These are phyloP conservation scores for Trifolium pratense DNA, from an alignment of 306 rosid genomes.

Conservation along the genomic window DNA sequence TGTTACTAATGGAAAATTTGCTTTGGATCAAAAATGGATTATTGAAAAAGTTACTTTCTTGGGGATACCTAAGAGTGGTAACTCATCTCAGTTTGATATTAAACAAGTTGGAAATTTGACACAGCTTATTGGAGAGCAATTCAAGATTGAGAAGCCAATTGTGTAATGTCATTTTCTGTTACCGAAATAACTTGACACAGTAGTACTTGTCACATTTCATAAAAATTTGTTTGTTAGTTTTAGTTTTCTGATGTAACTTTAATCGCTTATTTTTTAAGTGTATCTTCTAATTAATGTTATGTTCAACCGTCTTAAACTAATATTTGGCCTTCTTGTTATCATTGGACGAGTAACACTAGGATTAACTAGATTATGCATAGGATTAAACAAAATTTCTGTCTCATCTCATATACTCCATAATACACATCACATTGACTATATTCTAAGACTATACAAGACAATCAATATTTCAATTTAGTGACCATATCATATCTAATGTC, in stretches of 20 bases:
- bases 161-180: no score
- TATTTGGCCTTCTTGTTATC: no score
- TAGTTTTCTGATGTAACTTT: no score
- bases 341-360: conserved; percentile 31
- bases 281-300: no score
- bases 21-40: conserved; percentile 62
- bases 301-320: no score
- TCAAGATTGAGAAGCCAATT: conserved; percentile 16
- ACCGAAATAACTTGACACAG: no score
- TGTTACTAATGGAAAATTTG: conserved; percentile 64
- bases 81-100: conserved; percentile 41
- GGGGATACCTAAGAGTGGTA: conserved; percentile 56
- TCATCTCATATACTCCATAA: not conserved
- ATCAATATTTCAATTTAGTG: not conserved
- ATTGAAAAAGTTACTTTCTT: conserved; percentile 63
- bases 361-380: not conserved
- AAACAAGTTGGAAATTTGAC: conserved; percentile 55
- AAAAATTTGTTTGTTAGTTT: no score
- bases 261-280: no score
- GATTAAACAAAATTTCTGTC: not conserved
- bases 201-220: no score
- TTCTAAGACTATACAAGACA: no score
- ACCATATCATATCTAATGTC: conserved; percentile 33
- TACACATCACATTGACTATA: not conserved
- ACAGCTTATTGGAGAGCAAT: conserved; percentile 66